These are phyloP conservation scores for Diatrype stigma DNA, from an alignment of 2,329 filamentous ascomycete genomes.

Conservation along the genomic window DNA sequence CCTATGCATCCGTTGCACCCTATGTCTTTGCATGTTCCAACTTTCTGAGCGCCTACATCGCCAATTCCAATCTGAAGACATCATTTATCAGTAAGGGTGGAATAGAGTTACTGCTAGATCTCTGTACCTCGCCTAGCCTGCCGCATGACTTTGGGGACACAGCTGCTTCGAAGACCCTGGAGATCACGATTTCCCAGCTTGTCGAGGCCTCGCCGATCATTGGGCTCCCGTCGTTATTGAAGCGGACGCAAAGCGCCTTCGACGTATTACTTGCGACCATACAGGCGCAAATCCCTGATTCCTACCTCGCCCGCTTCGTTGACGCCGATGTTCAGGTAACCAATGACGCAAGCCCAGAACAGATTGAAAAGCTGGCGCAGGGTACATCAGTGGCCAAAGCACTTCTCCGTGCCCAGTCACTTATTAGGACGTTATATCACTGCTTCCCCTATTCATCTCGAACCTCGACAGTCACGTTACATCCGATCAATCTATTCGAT, in stretches of 20 bases:
- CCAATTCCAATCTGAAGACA: slow-evolving; percentile 67
- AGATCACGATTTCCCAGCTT: slow-evolving; percentile 70
- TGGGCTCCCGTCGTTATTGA: slow-evolving; percentile 75
- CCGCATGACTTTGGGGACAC: slow-evolving; percentile 68
- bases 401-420: slow-evolving; percentile 69
- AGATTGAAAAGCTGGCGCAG: slow-evolving; percentile 42
- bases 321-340: slow-evolving; percentile 30
- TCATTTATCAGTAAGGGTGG: slow-evolving; percentile 76
- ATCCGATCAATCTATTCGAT: slow-evolving; percentile 77
- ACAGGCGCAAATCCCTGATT: slow-evolving; percentile 42
- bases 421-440: slow-evolving; percentile 70
- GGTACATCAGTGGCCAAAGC: slow-evolving; percentile 79
- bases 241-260: slow-evolving; percentile 66
- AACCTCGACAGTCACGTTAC: slow-evolving; percentile 62
- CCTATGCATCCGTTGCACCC: slow-evolving; percentile 46
- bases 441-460: slow-evolving; percentile 69
- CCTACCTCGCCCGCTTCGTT: slow-evolving; percentile 71
- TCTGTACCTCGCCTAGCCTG: slow-evolving; percentile 77
- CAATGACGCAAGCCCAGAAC: slow-evolving; percentile 27
- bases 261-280: slow-evolving; percentile 65
- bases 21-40: slow-evolving; percentile 73
- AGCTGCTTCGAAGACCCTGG: slow-evolving; percentile 64
- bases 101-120: slow-evolving; percentile 77
- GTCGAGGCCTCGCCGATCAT: slow-evolving; percentile 78
- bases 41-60: slow-evolving; percentile 72